Evolutionary conservation across 768 basidiomycete genomes (phyloP), one percentile per base, ranked within the genome.

Genomic region (Boletus insuetus): DNA sequence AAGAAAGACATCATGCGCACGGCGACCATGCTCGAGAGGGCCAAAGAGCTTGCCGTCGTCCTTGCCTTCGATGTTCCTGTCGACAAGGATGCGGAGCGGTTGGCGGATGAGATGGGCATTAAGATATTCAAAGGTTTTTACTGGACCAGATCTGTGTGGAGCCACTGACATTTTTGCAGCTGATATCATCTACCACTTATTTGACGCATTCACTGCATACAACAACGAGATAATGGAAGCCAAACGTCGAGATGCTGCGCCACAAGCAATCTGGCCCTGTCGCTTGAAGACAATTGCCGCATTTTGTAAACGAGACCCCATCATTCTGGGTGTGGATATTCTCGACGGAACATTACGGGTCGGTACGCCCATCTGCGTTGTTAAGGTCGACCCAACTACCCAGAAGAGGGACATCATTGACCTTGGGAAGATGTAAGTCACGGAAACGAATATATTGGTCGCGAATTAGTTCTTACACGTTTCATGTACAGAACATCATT

Each of bases 111-210:
- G 67, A 88, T 93, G 82, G 95, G 95, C 34, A 87, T 99, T 66
- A 83, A 82, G 59, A 75, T 99, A 63, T 99, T 98, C 81, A 94
- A 87, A 77, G 95, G 96, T 95, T 57, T 43, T 56, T 37, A 9
- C 17, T n/a, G n/a, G 14, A 20, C 32, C 17, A n/a, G 29, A 2
- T 26, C 49, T 46, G 10, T 40, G n/a, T 31, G 16, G 4, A 31
- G 31, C 24, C n/a, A 32, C 58, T 61, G 14, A 54, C 38, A 8
- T 9, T 11, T 8, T 3, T 58, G 26, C 69, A 98, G 96, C 96
- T 58, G 94, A 97, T 72, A 98, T 98, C 69, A 98, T 99, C 63
- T 99, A 99, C 73, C 96, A 98, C 70, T 75, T 99, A 43, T 98
- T 98, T 69, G 95, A 98, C 67, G 84, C 93, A 16, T 98, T 98